Base-by-base conservation (phyloP, 164 flowering plant genomes). In the Vitis riparia region DNA sequence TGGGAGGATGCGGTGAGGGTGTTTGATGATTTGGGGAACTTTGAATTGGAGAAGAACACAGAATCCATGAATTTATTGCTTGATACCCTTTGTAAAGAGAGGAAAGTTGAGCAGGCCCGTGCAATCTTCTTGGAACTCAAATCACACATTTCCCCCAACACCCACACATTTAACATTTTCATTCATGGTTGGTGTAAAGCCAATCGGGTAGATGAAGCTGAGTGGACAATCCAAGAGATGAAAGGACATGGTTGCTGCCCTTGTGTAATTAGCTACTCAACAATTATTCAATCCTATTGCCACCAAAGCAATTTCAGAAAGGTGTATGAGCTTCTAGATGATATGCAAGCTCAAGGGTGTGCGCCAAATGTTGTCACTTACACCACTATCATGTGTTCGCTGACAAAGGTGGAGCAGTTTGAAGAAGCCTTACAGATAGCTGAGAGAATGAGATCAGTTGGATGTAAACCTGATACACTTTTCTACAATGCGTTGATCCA, bases 141-240 rank as follows among this genome's bases (percentile, higher is more conserved):
- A 44, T 55, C 82, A 37, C 80, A 84, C 72, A 85, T 93, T 60
- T 16, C 79, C 1, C 98, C 98, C 8, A 79, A 80, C 86, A 85
- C 84, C 27, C 70, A 79, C 69, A 89, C 88, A 1, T 89, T 82
- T 64, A 87, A 85, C 71, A 87, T 89, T 32, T 87, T 89, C 72
- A 80, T 89, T 16, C 85, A 84, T 69, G 91, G 93, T 48, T 88
- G 92, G 92, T 88, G 92, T 78, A 86, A 83, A 68, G 73, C 76
- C 30, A 81, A 77, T 55, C 72, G 85, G 50, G 83, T 86, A 53
- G 94, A 93, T 51, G 98, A 93, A 79, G 94, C 94, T 9, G 71
- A 85, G 23, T 93, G 98, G 96, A 88, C 95, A 5, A 78, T 92
- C 58, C 85, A 91, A 68, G 98, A 93, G 63, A 93, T 93, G 96